Evolutionary conservation across 305 asterid genomes (phyloP).

Genomic region (Fraxinus albicans): DNA sequence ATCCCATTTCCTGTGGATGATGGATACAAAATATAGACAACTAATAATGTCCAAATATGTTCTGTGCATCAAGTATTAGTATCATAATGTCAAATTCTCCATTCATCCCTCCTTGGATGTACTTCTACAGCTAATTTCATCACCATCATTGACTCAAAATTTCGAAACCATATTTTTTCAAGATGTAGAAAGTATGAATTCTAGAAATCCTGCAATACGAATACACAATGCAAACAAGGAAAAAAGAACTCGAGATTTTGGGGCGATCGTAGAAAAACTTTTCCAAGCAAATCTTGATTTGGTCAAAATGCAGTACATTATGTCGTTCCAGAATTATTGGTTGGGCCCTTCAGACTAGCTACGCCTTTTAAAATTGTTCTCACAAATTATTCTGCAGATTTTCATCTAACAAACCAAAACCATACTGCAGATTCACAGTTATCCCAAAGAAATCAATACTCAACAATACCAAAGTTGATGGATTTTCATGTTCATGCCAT

Average conservation of each 20-base stretch:
- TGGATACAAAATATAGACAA: not conserved
- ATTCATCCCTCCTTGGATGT: not conserved
- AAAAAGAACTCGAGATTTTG: not conserved
- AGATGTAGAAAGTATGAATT: not conserved
- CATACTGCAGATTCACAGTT: not conserved
- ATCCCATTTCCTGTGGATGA: not conserved
- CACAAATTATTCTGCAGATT: conserved; percentile 18
- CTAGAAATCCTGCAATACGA: not conserved
- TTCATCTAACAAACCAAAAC: not conserved
- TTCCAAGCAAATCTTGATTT: not conserved
- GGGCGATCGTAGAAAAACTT: not conserved
- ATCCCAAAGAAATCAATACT: not conserved
- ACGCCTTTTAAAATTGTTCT: conserved; percentile 21
- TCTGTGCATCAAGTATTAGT: not conserved
- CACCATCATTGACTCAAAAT: not conserved
- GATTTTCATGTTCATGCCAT: not conserved
- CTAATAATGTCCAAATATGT: not conserved
- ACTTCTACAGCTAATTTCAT: not conserved
- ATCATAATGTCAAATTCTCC: not conserved
- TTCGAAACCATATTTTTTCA: not conserved
- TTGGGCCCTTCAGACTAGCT: conserved; percentile 38
- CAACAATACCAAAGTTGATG: not conserved
- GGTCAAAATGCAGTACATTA: conserved; percentile 36
- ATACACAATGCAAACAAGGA: not conserved
- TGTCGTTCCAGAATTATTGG: conserved; percentile 40